Evolutionary conservation across 768 basidiomycete species (phyloP).

Genomic region (Lentinula lateritia): DNA sequence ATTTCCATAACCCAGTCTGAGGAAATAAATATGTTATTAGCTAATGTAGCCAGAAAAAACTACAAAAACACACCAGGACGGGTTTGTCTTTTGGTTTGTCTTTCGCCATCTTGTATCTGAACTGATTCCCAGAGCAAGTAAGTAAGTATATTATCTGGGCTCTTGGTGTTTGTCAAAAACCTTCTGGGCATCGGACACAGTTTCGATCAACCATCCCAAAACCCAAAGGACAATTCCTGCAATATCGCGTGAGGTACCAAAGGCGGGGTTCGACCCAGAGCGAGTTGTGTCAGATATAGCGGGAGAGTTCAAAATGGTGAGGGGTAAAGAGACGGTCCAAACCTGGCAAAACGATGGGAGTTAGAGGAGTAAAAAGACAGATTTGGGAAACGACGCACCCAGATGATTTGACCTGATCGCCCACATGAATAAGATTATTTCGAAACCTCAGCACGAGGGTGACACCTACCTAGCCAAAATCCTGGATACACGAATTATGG

Average conservation of each 20-base stretch:
- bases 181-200: constrained; percentile 55
- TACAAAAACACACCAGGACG: constrained; percentile 28
- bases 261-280: constrained; percentile 46
- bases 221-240: constrained; percentile 58
- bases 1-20: constrained; percentile 48
- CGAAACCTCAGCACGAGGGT: not conserved
- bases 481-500: constrained; percentile 18
- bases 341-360: constrained; percentile 25
- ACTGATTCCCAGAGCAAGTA: constrained; percentile 22
- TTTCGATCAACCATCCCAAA: constrained; percentile 53
- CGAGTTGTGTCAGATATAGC: constrained; percentile 42
- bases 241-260: constrained; percentile 60
- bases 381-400: constrained; percentile 32
- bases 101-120: constrained; percentile 44
- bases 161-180: constrained; percentile 18
- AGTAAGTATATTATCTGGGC: too few relatives aligned
- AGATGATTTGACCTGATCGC: constrained; percentile 47
- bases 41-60: not conserved
- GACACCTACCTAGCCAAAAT: constrained; percentile 47
- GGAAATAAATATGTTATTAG: not conserved
- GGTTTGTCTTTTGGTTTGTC: constrained; percentile 44
- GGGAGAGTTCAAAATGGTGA: constrained; percentile 65
- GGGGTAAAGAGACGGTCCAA: constrained; percentile 58
- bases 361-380: not conserved
- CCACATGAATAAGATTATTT: not conserved